Percentiles rank a stretch among this genome's conserved stretches.
Conservation (phyloP, 1,284 basidiomycete species). For the Entoloma clypeatum region DNA sequence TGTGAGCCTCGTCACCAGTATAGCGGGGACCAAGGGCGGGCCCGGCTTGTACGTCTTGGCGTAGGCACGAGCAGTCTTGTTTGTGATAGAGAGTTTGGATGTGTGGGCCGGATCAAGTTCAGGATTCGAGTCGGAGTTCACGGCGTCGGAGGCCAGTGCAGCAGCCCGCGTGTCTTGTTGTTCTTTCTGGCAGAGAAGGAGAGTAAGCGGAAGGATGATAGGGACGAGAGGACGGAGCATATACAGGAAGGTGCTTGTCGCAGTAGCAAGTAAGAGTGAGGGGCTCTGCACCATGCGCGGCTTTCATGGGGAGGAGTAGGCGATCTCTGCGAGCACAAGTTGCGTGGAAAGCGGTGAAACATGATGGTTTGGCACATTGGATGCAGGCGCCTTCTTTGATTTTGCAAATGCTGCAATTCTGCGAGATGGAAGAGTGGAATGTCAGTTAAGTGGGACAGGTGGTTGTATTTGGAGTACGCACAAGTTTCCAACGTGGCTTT, state of each 20-base stretch:
- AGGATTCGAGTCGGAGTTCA: conserved; percentile 37
- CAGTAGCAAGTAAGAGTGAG: conserved; percentile 76
- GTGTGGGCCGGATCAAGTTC: conserved; percentile 26
- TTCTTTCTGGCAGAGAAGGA: conserved; percentile 47
- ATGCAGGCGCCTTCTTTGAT: conserved; percentile 89
- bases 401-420: conserved; percentile 88
- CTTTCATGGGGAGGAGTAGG: conserved; percentile 85
- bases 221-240: conserved; percentile 25
- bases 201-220: conserved; percentile 8
- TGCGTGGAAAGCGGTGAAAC: conserved; percentile 93
- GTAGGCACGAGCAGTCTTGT: conserved; percentile 76
- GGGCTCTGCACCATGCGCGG: conserved; percentile 67
- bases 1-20: conserved; percentile 73
- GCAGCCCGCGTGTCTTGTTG: conserved; percentile 58
- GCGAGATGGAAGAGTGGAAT: conserved; percentile 5
- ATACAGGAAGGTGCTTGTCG: conserved; percentile 84
- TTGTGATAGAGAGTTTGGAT: conserved; percentile 45
- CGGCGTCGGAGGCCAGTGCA: conserved; percentile 51
- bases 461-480: conserved; percentile 38
- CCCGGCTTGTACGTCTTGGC: conserved; percentile 78
- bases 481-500: conserved; percentile 92
- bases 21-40: conserved; percentile 70
- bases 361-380: conserved; percentile 90
- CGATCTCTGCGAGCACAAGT: conserved; percentile 91
- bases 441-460: background rate